Conservation (phyloP, 768 basidiomycete species). For the Agaricus blazei region DNA sequence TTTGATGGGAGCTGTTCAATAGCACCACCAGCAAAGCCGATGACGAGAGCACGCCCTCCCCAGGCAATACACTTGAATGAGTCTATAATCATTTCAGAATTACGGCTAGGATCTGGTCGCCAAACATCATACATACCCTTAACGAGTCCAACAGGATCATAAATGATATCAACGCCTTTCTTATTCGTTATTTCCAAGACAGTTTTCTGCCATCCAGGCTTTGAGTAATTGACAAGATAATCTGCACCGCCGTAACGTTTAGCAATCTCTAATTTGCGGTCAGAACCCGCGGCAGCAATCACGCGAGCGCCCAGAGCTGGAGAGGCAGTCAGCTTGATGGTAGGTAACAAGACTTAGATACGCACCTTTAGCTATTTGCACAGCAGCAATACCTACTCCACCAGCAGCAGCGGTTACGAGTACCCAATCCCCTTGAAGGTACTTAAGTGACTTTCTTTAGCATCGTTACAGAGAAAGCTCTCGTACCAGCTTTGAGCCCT, state of each 20-base stretch:
- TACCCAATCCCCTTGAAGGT: conserved; percentile 74
- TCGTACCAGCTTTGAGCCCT: conserved; percentile 64
- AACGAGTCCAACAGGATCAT: conserved; percentile 82
- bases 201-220: conserved; percentile 82
- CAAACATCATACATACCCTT: conserved; percentile 36
- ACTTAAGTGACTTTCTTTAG: neutral
- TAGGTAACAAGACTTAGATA: neutral
- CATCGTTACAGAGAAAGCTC: too few relatives aligned
- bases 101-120: neutral
- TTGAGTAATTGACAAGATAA: conserved; percentile 73
- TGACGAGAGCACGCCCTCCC: conserved; percentile 89
- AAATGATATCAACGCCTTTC: conserved; percentile 82
- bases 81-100: conserved; percentile 36
- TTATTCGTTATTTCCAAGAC: conserved; percentile 80
- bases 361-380: conserved; percentile 88
- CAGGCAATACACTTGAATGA: conserved; percentile 90
- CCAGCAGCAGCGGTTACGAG: conserved; percentile 95
- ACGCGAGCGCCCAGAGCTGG: conserved; percentile 83
- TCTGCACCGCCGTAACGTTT: conserved; percentile 80
- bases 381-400: conserved; percentile 88
- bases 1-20: conserved; percentile 91
- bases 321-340: neutral
- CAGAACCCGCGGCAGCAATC: conserved; percentile 86
- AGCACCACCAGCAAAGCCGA: conserved; percentile 83
- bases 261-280: conserved; percentile 74